Evolutionary conservation across 805 yeast genomes (phyloP), one percentile per base, ranked within the genome.

Genomic region (Kuraishia cidri): DNA sequence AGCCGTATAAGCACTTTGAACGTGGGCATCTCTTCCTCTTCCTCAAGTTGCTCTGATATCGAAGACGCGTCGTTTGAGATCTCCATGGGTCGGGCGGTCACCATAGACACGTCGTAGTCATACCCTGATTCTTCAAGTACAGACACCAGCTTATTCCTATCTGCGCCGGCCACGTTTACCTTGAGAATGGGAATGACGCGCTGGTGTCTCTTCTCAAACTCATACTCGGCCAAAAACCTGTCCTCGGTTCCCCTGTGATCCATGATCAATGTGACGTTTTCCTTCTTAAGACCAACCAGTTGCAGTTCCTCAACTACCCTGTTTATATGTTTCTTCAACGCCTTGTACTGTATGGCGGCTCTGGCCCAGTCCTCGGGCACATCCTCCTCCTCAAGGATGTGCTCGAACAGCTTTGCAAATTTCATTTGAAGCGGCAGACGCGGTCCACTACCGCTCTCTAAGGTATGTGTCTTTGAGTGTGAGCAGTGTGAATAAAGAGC

Each of bases 361-460:
- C 62, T 67, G 0, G 70, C 57, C 92, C 92, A 81, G 15, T 73
- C 79, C 18, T 59, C 62, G 5, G 90, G 90, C 11, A 80, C 61
- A 3, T 68, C 65, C 31, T 75, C 79, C 34, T 70, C 78, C 24
- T 60, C 61, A 16, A 82, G 62, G 2, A 75, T 69, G 43, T 77
- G 73, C 46, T 81, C 80, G 36, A 78, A 69, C 5, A 71, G 67
- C 49, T 81, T 82, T 4, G 85, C 88, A 49, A 82, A 81, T 64
- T 81, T 82, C 90, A 82, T 82, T 5, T 20, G 9, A 10, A 20
- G 19, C 17, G 18, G 15, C 16, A 12, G 7, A 10, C 18, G 15
- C 26, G 18, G n/a, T n/a, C n/a, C n/a, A n/a, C n/a, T n/a, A n/a
- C n/a, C n/a, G n/a, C n/a, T n/a, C n/a, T n/a, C n/a, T n/a, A n/a